A percentile compares a stretch with the other conserved stretches of the same genome.
phyloP scores from a whole-genome alignment of 164 flowering plant genomes.

The Magnolia changhungtana region DNA sequence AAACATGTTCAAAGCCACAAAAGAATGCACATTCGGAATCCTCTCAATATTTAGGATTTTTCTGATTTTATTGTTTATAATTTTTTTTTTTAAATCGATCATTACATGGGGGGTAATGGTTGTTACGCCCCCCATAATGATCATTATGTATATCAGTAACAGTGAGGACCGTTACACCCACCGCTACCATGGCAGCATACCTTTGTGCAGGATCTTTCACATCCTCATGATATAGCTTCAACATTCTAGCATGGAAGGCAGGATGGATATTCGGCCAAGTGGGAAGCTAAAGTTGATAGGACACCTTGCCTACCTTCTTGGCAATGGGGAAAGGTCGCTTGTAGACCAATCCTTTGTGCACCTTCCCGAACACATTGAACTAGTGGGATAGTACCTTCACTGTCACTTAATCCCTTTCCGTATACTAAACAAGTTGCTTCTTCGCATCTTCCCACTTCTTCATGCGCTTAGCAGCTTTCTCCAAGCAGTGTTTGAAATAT shows the following conservation, averaged over 20 bases:
- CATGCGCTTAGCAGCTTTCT: slow-evolving; percentile 2
- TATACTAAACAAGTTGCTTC: background rate
- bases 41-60: too few species aligned
- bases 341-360: too few species aligned
- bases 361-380: background rate
- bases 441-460: background rate
- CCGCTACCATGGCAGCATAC: too few species aligned
- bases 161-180: too few species aligned
- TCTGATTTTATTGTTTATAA: too few species aligned
- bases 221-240: background rate
- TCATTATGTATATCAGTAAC: too few species aligned
- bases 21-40: too few species aligned
- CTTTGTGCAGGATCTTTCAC: background rate
- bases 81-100: too few species aligned
- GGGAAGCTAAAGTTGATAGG: slow-evolving; percentile 3
- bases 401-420: background rate
- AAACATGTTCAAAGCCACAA: too few species aligned
- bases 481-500: background rate
- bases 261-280: background rate
- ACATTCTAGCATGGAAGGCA: background rate
- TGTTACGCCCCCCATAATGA: too few species aligned
- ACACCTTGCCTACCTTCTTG: slow-evolving; percentile 1
- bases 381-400: background rate
- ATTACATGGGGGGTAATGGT: too few species aligned
- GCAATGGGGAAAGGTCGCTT: background rate